Evolutionary conservation across 2,329 filamentous ascomycete genomes (phyloP), one percentile per base, ranked within the genome.

Genomic region (Incumbomyces lentus): DNA sequence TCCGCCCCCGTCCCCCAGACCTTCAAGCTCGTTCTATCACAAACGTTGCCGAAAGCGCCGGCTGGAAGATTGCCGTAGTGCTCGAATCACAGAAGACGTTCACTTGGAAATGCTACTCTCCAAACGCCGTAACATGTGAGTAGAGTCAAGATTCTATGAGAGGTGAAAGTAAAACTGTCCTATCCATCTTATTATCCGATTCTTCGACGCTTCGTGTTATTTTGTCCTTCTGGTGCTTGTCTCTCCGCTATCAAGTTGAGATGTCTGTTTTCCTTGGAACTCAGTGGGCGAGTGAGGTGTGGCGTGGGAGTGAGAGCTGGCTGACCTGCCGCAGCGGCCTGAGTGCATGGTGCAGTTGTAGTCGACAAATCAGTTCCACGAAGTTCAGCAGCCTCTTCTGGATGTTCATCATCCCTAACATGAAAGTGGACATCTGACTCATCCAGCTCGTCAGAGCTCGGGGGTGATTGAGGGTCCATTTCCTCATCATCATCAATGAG

Each of bases 401-500:
- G 60, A 13, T 66, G 64, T 43, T 70, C 68, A 40, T 68, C 67
- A 41, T 69, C 67, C 49, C 67, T 64, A 6, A 72, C 65, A 44
- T 71, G 63, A 40, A 72, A 64, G 46, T 67, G 61, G 14, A 67
- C 61, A 32, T 76, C 67, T 13, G 64, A 64, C 32, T 68, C 66
- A 2, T 67, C 71, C 4, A 69, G 69, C 1, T 68, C 63, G 12
- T 61, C 63, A 19, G 78, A 78, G 3, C 78, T 81, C 36, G 72
- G 68, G 2, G 73, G 74, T 3, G 81, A 85, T 46, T 82, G 65
- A 12, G 60, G 81, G 55, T 84, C 83, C 58, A 84, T 86, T 60
- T 87, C 84, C 56, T 83, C 82, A 59, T 87, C 83, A 63, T 89
- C 84, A 64, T 83, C 86, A 59, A 88, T 83, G 40, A 89, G 72